Conservation (phyloP, 805 yeast species). For the Candida nonsorbophila region DNA sequence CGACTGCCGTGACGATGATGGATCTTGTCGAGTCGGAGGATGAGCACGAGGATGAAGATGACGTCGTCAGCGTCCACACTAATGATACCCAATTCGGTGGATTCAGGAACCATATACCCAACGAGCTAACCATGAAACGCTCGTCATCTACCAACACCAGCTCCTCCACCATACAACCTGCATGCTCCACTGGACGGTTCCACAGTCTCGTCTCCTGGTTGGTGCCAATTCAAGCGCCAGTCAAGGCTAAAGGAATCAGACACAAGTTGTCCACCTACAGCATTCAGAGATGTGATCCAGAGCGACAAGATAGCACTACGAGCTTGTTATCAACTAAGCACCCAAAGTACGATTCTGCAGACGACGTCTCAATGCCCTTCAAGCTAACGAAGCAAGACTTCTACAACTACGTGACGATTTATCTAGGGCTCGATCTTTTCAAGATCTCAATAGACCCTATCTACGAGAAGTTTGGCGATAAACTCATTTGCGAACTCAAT, state of each 20-base stretch:
- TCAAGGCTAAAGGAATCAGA: no score
- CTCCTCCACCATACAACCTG: no score
- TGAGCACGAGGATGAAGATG: conserved; percentile 1
- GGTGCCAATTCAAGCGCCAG: not conserved
- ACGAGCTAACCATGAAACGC: no score
- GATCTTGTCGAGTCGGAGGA: conserved; percentile 2
- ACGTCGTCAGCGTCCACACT: not conserved
- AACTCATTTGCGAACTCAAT: conserved; percentile 12
- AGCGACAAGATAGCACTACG: no score
- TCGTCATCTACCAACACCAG: no score
- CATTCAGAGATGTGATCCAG: no score
- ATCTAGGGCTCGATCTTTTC: conserved; percentile 15
- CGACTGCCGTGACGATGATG: conserved; percentile 13
- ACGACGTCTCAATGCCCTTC: not conserved
- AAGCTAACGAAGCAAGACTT: conserved; percentile 6
- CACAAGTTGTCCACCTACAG: no score
- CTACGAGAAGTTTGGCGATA: conserved; percentile 15
- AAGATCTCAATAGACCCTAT: conserved; percentile 17
- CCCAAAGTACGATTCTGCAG: conserved; percentile 5
- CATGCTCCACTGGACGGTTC: no score
- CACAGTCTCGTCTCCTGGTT: not conserved
- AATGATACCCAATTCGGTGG: not conserved
- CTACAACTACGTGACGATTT: conserved; percentile 16
- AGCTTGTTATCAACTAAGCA: conserved; percentile 3
- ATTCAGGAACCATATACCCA: no score